phyloP scores from a whole-genome alignment of 163 green algal species.

The Coccomyxa subellipsoidea region DNA sequence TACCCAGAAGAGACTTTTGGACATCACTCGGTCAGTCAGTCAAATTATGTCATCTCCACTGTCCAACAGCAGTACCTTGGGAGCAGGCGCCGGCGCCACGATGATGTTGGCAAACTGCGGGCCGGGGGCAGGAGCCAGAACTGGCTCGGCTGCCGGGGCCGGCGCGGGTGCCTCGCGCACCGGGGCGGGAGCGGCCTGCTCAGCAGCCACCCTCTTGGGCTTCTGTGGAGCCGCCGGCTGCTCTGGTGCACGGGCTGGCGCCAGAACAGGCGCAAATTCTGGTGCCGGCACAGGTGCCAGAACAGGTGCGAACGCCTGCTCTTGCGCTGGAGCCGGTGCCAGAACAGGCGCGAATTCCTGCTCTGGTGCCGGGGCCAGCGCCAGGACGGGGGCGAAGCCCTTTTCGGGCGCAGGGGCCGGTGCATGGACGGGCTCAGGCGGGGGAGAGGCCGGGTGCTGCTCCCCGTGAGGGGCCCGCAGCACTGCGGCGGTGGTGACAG shows the following conservation, averaged over 20 bases:
- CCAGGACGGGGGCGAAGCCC: too few relatives aligned
- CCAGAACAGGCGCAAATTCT: not conserved
- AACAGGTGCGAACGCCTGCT: not conserved
- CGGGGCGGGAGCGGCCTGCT: not conserved
- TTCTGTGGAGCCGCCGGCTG: not conserved
- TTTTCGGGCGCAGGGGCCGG: conserved; percentile 18
- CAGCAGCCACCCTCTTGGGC: not conserved
- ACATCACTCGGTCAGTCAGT: too few relatives aligned
- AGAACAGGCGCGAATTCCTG: not conserved
- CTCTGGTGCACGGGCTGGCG: not conserved
- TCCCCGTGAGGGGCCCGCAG: not conserved
- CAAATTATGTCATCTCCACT: not conserved
- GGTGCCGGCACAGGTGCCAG: not conserved
- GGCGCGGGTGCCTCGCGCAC: not conserved
- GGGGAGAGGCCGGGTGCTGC: not conserved
- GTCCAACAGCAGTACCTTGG: not conserved
- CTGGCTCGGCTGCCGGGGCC: not conserved
- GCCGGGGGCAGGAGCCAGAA: not conserved
- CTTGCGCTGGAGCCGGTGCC: not conserved
- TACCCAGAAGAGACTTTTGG: too few relatives aligned
- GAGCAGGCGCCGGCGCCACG: not conserved
- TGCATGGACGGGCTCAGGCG: not conserved
- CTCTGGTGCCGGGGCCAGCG: not conserved
- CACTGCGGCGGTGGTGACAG: not conserved
- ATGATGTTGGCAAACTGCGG: not conserved